Base-by-base conservation (phyloP, 2,329 filamentous ascomycete species). In the Hypoxylon sp. region DNA sequence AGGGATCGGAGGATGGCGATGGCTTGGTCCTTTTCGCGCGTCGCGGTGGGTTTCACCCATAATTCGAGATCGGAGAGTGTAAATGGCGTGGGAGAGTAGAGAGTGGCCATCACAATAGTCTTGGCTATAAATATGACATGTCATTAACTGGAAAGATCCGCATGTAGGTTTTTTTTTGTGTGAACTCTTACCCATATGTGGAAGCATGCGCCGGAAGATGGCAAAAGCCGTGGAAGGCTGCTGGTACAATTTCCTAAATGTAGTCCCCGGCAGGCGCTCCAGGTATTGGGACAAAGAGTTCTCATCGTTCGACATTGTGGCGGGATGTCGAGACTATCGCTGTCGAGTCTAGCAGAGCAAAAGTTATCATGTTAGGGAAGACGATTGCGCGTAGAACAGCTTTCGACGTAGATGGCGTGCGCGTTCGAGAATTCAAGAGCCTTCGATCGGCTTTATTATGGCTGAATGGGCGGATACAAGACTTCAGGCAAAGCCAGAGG, bases 151-250 rank as follows among this genome's bases (percentile, higher is more conserved):
- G n/a, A n/a, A n/a, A n/a, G n/a, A n/a, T n/a, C n/a, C n/a, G n/a
- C n/a, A n/a, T n/a, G n/a, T n/a, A n/a, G n/a, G n/a, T n/a, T n/a
- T n/a, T n/a, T n/a, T n/a, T n/a, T n/a, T n/a, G n/a, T n/a, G n/a
- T n/a, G 27, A 17, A 64, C 75, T 66, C 76, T 66, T 78, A 92
- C 89, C 91, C 55, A 97, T 76, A 67, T 95, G 89, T 50, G 94
- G 91, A 51, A 99, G 82, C 91, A 99, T 97, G 75, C 94, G 92
- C 62, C 94, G 86, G 71, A 97, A 97, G 66, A 99, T 92, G 61
- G 94, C 94, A 61, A 99, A 85, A 26, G 92, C 89, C 1, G 94
- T 96, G 30, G 93, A 96, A 20, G 94, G 94, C 78, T 97, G 92
- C 75, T 92, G 89, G 79, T 99, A 99, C 34, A 99, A 82, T 72